Conservation (phyloP, 768 basidiomycete genomes). For the Leccinum broughii region DNA sequence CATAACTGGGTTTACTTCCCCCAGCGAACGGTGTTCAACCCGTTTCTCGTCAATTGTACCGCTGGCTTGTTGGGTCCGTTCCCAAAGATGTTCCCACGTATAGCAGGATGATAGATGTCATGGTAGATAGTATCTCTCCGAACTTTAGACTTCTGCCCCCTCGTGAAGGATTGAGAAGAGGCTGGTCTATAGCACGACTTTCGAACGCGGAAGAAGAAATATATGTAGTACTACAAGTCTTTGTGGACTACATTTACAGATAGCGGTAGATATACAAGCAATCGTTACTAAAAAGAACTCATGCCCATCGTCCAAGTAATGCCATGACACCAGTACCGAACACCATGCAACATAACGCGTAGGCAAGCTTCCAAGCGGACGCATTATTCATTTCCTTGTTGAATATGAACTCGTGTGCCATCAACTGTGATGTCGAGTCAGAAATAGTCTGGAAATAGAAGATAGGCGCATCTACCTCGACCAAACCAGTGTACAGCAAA, state of each 20-base stretch:
- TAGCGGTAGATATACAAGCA: background rate
- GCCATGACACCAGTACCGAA: constrained; percentile 88
- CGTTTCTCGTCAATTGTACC: no score
- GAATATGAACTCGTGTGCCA: constrained; percentile 95
- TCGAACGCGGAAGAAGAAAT: background rate
- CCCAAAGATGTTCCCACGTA: no score
- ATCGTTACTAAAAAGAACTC: constrained; percentile 17
- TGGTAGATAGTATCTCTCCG: no score
- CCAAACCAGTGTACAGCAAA: constrained; percentile 82
- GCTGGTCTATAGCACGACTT: no score
- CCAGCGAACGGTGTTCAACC: no score
- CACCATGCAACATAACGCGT: constrained; percentile 77
- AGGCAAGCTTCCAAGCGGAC: constrained; percentile 62
- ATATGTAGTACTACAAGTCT: background rate
- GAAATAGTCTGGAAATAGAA: background rate
- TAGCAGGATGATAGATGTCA: no score
- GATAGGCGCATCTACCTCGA: constrained; percentile 53
- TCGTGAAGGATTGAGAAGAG: no score
- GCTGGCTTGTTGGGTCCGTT: no score
- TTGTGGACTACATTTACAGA: background rate
- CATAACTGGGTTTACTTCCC: no score
- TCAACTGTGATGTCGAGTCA: constrained; percentile 48
- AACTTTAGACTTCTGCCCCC: no score
- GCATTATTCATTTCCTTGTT: constrained; percentile 81
- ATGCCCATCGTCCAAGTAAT: constrained; percentile 88